Evolutionary conservation across 2,329 filamentous ascomycete genomes (phyloP).

Genomic region (Neoarthrinium moseri): DNA sequence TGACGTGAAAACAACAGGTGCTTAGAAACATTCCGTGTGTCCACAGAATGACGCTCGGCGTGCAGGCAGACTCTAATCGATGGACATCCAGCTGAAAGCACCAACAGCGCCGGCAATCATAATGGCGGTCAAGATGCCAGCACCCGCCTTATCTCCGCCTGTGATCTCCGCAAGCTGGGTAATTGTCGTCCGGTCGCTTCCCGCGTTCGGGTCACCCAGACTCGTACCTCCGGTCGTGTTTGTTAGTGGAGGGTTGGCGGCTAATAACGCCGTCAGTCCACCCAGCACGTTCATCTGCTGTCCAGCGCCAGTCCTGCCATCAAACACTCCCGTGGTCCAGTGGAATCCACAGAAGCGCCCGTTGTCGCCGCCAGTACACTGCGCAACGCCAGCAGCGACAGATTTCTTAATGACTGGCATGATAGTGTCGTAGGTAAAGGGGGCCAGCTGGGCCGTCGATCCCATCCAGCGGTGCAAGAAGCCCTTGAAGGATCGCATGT

Average conservation of each 20-base stretch:
- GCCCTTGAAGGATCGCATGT: constrained; percentile 73
- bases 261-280: constrained; percentile 40
- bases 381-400: constrained; percentile 56
- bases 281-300: constrained; percentile 58
- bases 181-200: constrained; percentile 31
- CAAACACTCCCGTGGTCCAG: constrained; percentile 45
- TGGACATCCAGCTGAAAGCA: constrained; percentile 51
- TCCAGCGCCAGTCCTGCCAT: constrained; percentile 50
- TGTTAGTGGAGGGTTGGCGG: constrained; percentile 42
- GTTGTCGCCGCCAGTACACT: constrained; percentile 59
- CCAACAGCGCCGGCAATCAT: constrained; percentile 38
- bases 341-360: constrained; percentile 63
- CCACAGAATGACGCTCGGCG: no score
- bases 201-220: constrained; percentile 40
- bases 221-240: constrained; percentile 51
- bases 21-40: no score
- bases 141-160: constrained; percentile 45
- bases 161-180: constrained; percentile 33
- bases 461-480: constrained; percentile 67
- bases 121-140: constrained; percentile 46
- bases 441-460: constrained; percentile 60
- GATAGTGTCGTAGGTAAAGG: constrained; percentile 54
- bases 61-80: no score
- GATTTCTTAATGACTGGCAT: constrained; percentile 57
- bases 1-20: no score